phyloP scores from a whole-genome alignment of 2,329 filamentous ascomycete species.

The Clarireedia paspali region DNA sequence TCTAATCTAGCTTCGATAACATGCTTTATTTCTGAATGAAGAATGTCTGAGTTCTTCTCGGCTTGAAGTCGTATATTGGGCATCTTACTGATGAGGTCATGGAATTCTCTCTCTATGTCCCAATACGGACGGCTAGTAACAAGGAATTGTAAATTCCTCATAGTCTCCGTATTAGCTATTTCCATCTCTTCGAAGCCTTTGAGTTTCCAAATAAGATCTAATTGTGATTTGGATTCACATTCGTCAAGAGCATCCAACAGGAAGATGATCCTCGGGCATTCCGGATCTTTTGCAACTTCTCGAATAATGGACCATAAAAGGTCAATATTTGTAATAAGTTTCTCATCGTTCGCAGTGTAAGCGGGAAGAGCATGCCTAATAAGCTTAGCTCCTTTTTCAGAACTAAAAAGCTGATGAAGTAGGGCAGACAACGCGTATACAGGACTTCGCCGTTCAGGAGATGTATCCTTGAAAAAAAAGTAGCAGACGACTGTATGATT shows the following conservation, averaged over 20 bases:
- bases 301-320: background rate
- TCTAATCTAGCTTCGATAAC: slow-evolving; percentile 6
- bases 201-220: slow-evolving; percentile 1
- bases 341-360: background rate
- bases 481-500: slow-evolving; percentile 3
- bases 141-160: slow-evolving; percentile 3
- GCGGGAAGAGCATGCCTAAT: slow-evolving; percentile 2
- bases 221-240: background rate
- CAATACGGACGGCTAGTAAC: slow-evolving; percentile 8
- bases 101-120: slow-evolving; percentile 2
- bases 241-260: slow-evolving; percentile 9
- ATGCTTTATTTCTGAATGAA: slow-evolving; percentile 8
- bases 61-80: slow-evolving; percentile 4
- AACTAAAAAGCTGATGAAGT: slow-evolving; percentile 7
- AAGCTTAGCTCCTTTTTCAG: background rate
- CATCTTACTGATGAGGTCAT: background rate
- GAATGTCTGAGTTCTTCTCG: slow-evolving; percentile 1
- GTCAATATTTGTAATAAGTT: background rate
- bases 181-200: background rate
- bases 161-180: background rate
- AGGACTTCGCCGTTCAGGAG: background rate
- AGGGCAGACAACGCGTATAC: slow-evolving; percentile 2
- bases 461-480: slow-evolving; percentile 9
- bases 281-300: background rate
- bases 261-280: slow-evolving; percentile 1